These are phyloP conservation scores for Leptographium procerum DNA, from an alignment of 2,329 filamentous ascomycete species.

Conservation along the genomic window DNA sequence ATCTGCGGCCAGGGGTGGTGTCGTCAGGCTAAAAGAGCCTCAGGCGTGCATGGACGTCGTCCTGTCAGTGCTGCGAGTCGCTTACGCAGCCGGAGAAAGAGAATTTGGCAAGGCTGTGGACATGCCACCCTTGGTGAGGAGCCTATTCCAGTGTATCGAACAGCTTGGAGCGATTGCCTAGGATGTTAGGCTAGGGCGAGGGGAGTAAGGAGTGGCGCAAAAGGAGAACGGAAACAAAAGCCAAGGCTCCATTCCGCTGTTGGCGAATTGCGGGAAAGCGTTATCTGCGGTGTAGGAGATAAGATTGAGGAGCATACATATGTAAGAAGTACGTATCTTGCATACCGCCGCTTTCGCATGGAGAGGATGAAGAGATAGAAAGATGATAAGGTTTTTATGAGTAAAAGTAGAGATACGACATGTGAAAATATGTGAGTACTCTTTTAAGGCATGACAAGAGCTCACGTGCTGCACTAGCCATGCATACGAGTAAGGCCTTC, in stretches of 20 bases:
- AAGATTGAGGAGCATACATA: background rate
- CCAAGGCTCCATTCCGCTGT: background rate
- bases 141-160: slow-evolving; percentile 50
- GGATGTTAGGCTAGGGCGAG: slow-evolving; percentile 20
- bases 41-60: slow-evolving; percentile 47
- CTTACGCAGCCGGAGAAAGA: slow-evolving; percentile 14
- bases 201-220: background rate
- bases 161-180: slow-evolving; percentile 43
- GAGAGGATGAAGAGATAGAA: too few species aligned
- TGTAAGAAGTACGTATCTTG: too few species aligned
- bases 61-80: slow-evolving; percentile 37
- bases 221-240: too few species aligned
- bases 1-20: slow-evolving; percentile 13
- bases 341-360: background rate
- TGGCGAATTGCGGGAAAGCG: too few species aligned
- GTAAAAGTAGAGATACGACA: background rate
- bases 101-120: slow-evolving; percentile 21
- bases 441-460: background rate
- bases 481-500: background rate
- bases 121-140: slow-evolving; percentile 53
- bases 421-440: background rate
- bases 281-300: background rate
- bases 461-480: background rate
- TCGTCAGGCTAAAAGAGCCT: slow-evolving; percentile 41
- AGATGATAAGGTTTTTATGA: too few species aligned